Percentiles rank a stretch among this genome's conserved stretches.
Evolutionary conservation across 768 basidiomycete genomes (phyloP).

Genomic region (Hemileccinum impolitum): DNA sequence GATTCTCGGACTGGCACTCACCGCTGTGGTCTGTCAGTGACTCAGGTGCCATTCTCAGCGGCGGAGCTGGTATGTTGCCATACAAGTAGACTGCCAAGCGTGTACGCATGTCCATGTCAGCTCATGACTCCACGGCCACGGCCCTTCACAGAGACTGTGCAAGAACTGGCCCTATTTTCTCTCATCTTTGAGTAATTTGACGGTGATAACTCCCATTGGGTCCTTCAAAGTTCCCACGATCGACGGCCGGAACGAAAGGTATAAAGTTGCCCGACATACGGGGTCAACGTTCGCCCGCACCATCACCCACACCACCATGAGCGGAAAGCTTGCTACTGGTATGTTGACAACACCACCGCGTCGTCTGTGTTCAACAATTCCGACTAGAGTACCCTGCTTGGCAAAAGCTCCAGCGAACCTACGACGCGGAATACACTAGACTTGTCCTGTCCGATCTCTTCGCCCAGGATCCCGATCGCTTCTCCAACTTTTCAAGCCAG

Average conservation of each 20-base stretch:
- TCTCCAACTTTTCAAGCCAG: conserved; percentile 76
- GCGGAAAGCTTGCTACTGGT: conserved; percentile 65
- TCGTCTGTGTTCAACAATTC: background rate
- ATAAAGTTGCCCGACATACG: conserved; percentile 13
- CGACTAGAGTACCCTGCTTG: conserved; percentile 78
- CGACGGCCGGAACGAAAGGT: background rate
- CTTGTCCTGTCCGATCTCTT: conserved; percentile 94
- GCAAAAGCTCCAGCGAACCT: conserved; percentile 85
- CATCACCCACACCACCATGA: conserved; percentile 40
- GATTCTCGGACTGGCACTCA: no score
- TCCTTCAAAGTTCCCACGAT: conserved; percentile 24
- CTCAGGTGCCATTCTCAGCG: no score
- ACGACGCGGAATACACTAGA: conserved; percentile 65
- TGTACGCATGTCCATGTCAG: no score
- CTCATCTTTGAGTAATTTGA: no score
- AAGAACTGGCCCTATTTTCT: no score
- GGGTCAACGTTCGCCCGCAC: conserved; percentile 3
- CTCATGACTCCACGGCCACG: background rate
- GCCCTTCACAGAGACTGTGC: background rate
- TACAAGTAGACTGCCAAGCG: no score
- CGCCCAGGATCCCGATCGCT: conserved; percentile 80
- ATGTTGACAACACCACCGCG: background rate
- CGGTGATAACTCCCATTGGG: no score
- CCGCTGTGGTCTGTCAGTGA: no score
- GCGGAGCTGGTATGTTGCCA: no score